A percentile compares a stretch with the other conserved stretches of the same genome.
Evolutionary conservation across 2,329 filamentous ascomycete species (phyloP).

Genomic region (Dothideomycetes sp.): DNA sequence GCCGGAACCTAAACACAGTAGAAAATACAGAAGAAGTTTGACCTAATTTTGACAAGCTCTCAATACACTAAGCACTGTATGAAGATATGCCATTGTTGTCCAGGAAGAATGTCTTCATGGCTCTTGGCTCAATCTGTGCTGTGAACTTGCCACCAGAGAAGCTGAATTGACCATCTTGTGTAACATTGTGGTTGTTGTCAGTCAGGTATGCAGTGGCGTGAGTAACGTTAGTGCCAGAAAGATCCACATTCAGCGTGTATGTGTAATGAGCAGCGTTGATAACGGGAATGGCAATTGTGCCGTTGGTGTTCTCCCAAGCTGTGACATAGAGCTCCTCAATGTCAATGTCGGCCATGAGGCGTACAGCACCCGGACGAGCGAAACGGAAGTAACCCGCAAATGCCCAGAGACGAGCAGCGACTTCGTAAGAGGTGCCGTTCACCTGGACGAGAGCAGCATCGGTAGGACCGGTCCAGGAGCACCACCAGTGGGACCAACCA

Average conservation of each 20-base stretch:
- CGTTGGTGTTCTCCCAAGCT: constrained; percentile 18
- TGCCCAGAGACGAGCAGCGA: constrained; percentile 20
- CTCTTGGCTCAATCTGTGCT: constrained; percentile 16
- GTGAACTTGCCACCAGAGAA: constrained; percentile 12
- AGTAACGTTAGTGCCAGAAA: constrained; percentile 13
- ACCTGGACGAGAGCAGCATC: constrained; percentile 17
- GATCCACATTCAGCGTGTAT: constrained; percentile 15
- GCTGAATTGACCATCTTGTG: constrained; percentile 3
- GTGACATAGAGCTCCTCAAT: constrained; percentile 19
- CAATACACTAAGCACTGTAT: too few species aligned
- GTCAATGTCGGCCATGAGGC: constrained; percentile 14
- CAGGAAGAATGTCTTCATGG: constrained; percentile 20
- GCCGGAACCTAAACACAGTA: too few species aligned
- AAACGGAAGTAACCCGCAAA: constrained; percentile 21
- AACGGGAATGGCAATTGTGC: constrained; percentile 19
- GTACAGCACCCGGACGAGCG: constrained; percentile 18
- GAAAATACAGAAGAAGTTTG: too few species aligned
- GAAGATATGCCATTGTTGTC: too few species aligned
- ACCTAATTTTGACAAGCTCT: too few species aligned
- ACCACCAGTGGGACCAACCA: constrained; percentile 19
- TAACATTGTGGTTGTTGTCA: constrained; percentile 19
- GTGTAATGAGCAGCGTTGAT: constrained; percentile 19
- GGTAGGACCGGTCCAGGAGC: not conserved
- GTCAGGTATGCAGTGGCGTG: constrained; percentile 17
- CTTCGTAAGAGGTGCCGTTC: constrained; percentile 15